Evolutionary conservation across 1,139 yeast genomes (phyloP), one percentile per base, ranked within the genome.

Genomic region (Ogataea hybrid): DNA sequence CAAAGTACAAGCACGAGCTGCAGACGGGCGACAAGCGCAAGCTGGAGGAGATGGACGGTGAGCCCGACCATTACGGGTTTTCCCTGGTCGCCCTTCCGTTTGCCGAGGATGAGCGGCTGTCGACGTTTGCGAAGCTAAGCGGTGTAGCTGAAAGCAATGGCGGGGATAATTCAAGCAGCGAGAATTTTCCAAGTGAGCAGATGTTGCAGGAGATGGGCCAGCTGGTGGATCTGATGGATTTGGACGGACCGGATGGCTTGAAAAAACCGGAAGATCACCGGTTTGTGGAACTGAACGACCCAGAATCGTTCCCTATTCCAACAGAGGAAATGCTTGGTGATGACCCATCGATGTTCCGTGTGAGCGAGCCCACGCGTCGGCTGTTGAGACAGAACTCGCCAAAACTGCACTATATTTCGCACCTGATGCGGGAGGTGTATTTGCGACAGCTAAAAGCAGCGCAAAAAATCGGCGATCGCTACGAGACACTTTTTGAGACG

Each of bases 71-170:
- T 2, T 64, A 64, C 41, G 60, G 67, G 0, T 66, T 75, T 43
- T 55, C 65, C 3, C 56, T 71, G 50, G 61, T 66, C 6, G 68
- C 81, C 31, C 59, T 89, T 12, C 95, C 97, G 1, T 86, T 77
- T 61, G 73, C 75, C 25, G 96, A 88, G 52, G 97, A 90, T 58
- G 84, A 79, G 51, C 78, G 83, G 49, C 65, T 75, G 11, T 79
- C 84, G n/a, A 69, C 69, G 35, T 84, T 85, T 51, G 82, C 86
- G 0, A 65, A 67, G 17, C 61, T 86, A 36, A 59, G 69, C 1
- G 61, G 67, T 4, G 50, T 68, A 15, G 48, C 65, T 15, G 57
- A 57, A 12, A 28, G n/a, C 9, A 34, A 41, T 20, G 51, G 49
- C 5, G 40, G 10, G 11, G 20, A 28, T 8, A 5, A 28, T 15